phyloP scores from a whole-genome alignment of 208 protist species.

The Phytomonas sp. region DNA sequence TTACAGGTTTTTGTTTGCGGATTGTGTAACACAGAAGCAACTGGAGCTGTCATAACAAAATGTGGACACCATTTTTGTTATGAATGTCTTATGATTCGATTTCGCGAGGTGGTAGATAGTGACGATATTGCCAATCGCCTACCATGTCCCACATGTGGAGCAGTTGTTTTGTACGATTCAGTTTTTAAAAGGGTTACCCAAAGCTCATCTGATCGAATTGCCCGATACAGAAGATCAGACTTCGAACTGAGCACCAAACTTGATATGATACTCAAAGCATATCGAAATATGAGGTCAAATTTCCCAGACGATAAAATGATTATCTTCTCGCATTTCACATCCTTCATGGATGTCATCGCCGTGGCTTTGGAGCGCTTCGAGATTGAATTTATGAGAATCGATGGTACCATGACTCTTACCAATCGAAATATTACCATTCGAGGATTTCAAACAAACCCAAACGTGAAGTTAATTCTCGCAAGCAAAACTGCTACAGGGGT shows the following conservation, averaged over 20 bases:
- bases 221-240: slow-evolving; percentile 51
- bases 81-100: slow-evolving; percentile 72
- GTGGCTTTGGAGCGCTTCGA: slow-evolving; percentile 54
- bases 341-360: slow-evolving; percentile 94
- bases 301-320: slow-evolving; percentile 90
- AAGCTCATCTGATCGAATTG: slow-evolving; percentile 62
- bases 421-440: slow-evolving; percentile 73
- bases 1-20: slow-evolving; percentile 65
- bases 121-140: slow-evolving; percentile 54
- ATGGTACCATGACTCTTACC: slow-evolving; percentile 87
- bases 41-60: slow-evolving; percentile 37
- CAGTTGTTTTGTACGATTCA: slow-evolving; percentile 36
- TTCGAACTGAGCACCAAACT: slow-evolving; percentile 84
- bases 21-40: slow-evolving; percentile 61
- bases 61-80: slow-evolving; percentile 86
- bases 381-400: slow-evolving; percentile 75
- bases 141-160: slow-evolving; percentile 51
- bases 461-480: slow-evolving; percentile 81
- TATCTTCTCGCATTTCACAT: slow-evolving; percentile 97
- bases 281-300: slow-evolving; percentile 60
- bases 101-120: slow-evolving; percentile 68
- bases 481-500: slow-evolving; percentile 95
- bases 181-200: slow-evolving; percentile 50
- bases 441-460: slow-evolving; percentile 48
- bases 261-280: slow-evolving; percentile 63